Conservation (phyloP, 331 rosid species). For the Rhamnella rubrinervis region DNA sequence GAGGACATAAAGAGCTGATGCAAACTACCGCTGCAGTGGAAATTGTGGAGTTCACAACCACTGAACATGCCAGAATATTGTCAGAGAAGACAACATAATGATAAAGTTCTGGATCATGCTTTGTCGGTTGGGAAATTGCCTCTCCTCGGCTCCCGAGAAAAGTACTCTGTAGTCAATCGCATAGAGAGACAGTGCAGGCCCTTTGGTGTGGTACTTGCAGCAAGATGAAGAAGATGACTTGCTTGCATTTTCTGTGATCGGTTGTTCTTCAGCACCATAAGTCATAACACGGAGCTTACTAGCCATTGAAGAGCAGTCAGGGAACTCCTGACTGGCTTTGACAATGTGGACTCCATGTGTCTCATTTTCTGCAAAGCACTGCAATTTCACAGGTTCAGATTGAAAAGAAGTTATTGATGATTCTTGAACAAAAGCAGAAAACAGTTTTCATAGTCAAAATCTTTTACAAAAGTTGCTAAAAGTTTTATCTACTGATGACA, state of each 20-base stretch:
- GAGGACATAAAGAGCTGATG: background rate
- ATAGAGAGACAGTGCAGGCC: conserved; percentile 96
- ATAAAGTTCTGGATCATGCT: conserved; percentile 57
- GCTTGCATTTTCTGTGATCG: conserved; percentile 54
- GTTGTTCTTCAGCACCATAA: conserved; percentile 68
- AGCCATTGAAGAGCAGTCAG: conserved; percentile 77
- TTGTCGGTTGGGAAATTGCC: conserved; percentile 56
- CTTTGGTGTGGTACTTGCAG: conserved; percentile 79
- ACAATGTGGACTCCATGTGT: conserved; percentile 74
- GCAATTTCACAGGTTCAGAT: conserved; percentile 58
- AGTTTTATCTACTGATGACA: conserved; percentile 12
- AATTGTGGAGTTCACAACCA: conserved; percentile 88
- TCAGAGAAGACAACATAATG: conserved; percentile 97
- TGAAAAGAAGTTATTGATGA: conserved; percentile 21
- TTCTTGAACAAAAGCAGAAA: conserved; percentile 18
- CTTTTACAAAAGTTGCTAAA: background rate
- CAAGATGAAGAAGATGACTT: conserved; percentile 64
- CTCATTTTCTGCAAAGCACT: conserved; percentile 95
- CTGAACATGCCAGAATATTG: conserved; percentile 89
- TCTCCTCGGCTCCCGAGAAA: conserved; percentile 57
- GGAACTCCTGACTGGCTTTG: conserved; percentile 72
- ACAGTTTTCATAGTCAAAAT: conserved; percentile 9
- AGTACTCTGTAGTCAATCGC: conserved; percentile 81
- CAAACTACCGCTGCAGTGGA: conserved; percentile 67
- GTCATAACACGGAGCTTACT: conserved; percentile 86